phyloP scores from a whole-genome alignment of 768 basidiomycete species.

The Podaxis mareebaensis region DNA sequence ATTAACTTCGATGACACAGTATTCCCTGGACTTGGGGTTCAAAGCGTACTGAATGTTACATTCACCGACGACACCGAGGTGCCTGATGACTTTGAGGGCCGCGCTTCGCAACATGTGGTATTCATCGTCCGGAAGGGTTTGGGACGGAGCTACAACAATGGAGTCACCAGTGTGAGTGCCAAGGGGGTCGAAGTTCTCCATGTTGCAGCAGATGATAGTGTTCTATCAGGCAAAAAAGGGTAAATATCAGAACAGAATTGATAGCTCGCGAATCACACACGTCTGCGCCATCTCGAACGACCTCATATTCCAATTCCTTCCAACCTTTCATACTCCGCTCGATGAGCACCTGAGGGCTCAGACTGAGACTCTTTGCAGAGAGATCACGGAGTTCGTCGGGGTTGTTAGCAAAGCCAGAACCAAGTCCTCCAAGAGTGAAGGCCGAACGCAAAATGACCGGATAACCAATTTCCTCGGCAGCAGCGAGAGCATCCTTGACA shows the following conservation, averaged over 20 bases:
- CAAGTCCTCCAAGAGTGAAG: slow-evolving; percentile 96
- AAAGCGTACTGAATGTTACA: slow-evolving; percentile 99
- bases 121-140: slow-evolving; percentile 95
- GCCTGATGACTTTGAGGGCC: slow-evolving; percentile 93
- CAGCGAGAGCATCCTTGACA: slow-evolving; percentile 88
- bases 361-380: slow-evolving; percentile 84
- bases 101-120: slow-evolving; percentile 99
- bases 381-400: slow-evolving; percentile 93
- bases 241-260: slow-evolving; percentile 6
- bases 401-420: slow-evolving; percentile 96
- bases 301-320: slow-evolving; percentile 99
- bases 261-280: slow-evolving; percentile 47
- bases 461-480: slow-evolving; percentile 91
- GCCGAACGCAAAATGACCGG: slow-evolving; percentile 97
- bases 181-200: slow-evolving; percentile 99
- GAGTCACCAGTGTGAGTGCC: slow-evolving; percentile 99
- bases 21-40: slow-evolving; percentile 89
- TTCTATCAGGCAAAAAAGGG: slow-evolving; percentile 52
- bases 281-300: slow-evolving; percentile 96
- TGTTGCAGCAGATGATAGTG: slow-evolving; percentile 99
- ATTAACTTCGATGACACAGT: slow-evolving; percentile 98
- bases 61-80: slow-evolving; percentile 90
- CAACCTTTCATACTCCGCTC: slow-evolving; percentile 99
- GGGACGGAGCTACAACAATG: slow-evolving; percentile 98
- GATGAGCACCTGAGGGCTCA: slow-evolving; percentile 94